Evolutionary conservation across 768 basidiomycete species (phyloP).

Genomic region (Nevesoporus exiguus): DNA sequence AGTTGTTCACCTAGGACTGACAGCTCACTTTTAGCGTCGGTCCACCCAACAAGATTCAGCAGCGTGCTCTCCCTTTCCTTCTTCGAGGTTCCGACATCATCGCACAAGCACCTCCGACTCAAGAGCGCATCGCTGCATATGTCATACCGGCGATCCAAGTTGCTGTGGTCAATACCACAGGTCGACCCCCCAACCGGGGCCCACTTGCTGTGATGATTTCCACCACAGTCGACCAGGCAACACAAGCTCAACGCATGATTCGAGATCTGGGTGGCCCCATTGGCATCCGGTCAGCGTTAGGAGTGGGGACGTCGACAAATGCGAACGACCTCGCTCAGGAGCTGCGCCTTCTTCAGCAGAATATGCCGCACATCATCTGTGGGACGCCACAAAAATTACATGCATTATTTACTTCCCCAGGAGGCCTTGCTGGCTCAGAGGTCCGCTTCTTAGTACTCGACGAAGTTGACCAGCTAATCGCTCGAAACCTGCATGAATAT

Average conservation of each 20-base stretch:
- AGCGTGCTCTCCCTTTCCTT: slow-evolving; percentile 92
- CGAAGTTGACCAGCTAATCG: slow-evolving; percentile 97
- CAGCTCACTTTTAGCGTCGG: slow-evolving; percentile 62
- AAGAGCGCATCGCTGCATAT: slow-evolving; percentile 97
- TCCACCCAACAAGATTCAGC: slow-evolving; percentile 98
- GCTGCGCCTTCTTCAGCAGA: slow-evolving; percentile 80
- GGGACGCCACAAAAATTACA: slow-evolving; percentile 97
- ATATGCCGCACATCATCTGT: slow-evolving; percentile 91
- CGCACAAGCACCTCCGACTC: slow-evolving; percentile 97
- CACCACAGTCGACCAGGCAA: slow-evolving; percentile 97
- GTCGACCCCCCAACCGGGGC: slow-evolving; percentile 63
- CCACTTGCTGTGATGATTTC: slow-evolving; percentile 89
- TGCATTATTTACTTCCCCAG: slow-evolving; percentile 79
- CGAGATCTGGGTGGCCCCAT: slow-evolving; percentile 92
- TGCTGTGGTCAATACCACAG: slow-evolving; percentile 60
- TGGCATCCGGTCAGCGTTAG: slow-evolving; percentile 86
- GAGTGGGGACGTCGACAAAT: slow-evolving; percentile 71
- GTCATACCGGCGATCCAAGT: slow-evolving; percentile 88
- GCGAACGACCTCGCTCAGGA: slow-evolving; percentile 67
- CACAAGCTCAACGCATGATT: slow-evolving; percentile 93
- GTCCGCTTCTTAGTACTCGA: slow-evolving; percentile 94
- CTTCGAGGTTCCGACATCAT: slow-evolving; percentile 94
- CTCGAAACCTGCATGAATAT: slow-evolving; percentile 92
- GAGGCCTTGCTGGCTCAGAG: slow-evolving; percentile 76
- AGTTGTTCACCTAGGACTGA: slow-evolving; percentile 14